Percentiles rank a stretch among this genome's conserved stretches.
Evolutionary conservation across 73 alveolate genomes (phyloP).

Genomic region (Uronychia setigera): DNA sequence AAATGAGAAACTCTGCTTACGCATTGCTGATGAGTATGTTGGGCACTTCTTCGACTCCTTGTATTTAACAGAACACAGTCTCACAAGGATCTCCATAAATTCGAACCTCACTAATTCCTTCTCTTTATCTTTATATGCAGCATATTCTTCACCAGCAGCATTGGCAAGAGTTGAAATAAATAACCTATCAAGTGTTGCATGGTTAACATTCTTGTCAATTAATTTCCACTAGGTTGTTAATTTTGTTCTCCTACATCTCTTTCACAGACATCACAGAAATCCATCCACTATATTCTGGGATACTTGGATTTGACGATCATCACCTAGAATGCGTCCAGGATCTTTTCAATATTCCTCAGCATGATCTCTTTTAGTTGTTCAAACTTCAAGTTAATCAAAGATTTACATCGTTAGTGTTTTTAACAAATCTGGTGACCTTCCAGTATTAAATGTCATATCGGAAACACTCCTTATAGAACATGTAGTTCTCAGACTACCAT

Average conservation of each 20-base stretch:
- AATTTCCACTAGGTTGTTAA: neutral
- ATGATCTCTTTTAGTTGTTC: neutral
- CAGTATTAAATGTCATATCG: slow-evolving; percentile 5
- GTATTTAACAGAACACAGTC: slow-evolving; percentile 53
- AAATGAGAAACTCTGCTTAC: neutral
- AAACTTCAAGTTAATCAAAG: neutral
- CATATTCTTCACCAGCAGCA: neutral
- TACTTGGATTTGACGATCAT: neutral
- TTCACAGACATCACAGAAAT: neutral
- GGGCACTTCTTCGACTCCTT: slow-evolving; percentile 26
- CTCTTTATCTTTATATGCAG: slow-evolving; percentile 28
- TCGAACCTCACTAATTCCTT: slow-evolving; percentile 40
- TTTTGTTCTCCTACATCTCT: neutral
- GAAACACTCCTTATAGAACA: slow-evolving; percentile 14
- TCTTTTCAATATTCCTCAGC: neutral
- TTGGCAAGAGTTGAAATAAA: neutral
- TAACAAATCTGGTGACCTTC: slow-evolving; percentile 5
- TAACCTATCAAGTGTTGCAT: neutral
- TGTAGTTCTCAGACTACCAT: slow-evolving; percentile 58
- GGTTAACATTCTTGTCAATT: neutral
- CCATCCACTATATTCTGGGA: slow-evolving; percentile 12
- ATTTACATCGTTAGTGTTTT: neutral
- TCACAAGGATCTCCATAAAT: slow-evolving; percentile 44
- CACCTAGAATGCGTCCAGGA: neutral
- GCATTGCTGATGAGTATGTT: slow-evolving; percentile 36